phyloP scores from a whole-genome alignment of 2,329 filamentous ascomycete genomes.

The Macrophomina pseudophaseolina region DNA sequence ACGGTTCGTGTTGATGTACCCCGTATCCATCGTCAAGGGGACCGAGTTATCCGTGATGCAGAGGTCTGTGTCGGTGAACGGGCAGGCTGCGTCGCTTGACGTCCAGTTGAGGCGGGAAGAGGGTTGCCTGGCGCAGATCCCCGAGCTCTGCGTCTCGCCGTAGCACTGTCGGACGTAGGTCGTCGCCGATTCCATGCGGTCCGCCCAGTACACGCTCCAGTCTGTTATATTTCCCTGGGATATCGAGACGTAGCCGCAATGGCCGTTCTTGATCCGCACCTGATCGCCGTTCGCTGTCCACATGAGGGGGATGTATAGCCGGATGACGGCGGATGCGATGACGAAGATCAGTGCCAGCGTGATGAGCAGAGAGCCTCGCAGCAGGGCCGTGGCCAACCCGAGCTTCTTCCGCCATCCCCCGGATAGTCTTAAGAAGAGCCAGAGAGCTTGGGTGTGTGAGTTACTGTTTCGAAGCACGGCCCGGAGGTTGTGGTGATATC shows the following conservation, averaged over 20 bases:
- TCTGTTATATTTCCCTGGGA: background rate
- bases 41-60: background rate
- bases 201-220: background rate
- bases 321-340: background rate
- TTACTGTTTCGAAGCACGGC: conserved; percentile 2
- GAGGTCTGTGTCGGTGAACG: background rate
- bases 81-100: background rate
- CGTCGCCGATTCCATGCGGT: background rate
- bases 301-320: background rate
- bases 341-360: background rate
- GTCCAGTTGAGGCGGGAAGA: background rate
- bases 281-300: background rate
- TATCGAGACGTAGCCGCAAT: background rate
- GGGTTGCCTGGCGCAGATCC: background rate
- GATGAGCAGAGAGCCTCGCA: background rate
- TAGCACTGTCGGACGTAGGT: conserved; percentile 4
- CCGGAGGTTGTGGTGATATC: conserved; percentile 5
- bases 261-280: background rate
- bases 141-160: background rate
- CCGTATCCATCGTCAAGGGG: background rate
- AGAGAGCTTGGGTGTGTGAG: background rate
- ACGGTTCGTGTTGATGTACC: conserved; percentile 7
- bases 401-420: conserved; percentile 4
- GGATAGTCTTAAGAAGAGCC: background rate
- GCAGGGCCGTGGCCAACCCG: background rate